Evolutionary conservation across 2,329 filamentous ascomycete genomes (phyloP).

Genomic region (Stemphylium lycopersici): DNA sequence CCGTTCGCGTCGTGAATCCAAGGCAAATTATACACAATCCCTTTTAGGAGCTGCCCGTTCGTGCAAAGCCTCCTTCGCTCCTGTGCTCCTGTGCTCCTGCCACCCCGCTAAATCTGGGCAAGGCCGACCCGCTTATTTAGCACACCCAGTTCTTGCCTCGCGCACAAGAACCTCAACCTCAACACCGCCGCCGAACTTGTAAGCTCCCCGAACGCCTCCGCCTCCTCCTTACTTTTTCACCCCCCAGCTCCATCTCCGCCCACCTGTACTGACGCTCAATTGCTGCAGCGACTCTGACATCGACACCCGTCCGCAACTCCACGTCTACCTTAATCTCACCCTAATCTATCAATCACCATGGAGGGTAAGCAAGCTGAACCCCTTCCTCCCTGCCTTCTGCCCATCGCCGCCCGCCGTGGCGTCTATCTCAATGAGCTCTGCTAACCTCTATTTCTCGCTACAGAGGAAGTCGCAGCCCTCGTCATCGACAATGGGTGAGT

Average conservation of each 20-base stretch:
- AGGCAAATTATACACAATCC: conserved; percentile 12
- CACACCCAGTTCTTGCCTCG: conserved; percentile 49
- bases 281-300: conserved; percentile 37
- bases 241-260: conserved; percentile 26
- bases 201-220: conserved; percentile 37
- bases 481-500: conserved; percentile 99
- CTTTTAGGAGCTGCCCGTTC: conserved; percentile 22
- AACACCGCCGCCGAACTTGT: conserved; percentile 41
- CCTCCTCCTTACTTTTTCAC: conserved; percentile 36
- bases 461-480: conserved; percentile 99
- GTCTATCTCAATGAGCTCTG: conserved; percentile 41
- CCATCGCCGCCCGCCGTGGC: conserved; percentile 26
- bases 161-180: conserved; percentile 47
- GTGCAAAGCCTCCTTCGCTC: conserved; percentile 33
- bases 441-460: conserved; percentile 48
- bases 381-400: conserved; percentile 20
- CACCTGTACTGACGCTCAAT: conserved; percentile 37
- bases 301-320: conserved; percentile 40
- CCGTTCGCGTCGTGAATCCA: conserved; percentile 1
- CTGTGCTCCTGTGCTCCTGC: conserved; percentile 39
- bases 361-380: conserved; percentile 66
- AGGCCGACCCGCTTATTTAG: conserved; percentile 52
- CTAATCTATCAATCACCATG: conserved; percentile 63
- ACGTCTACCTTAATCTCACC: conserved; percentile 45
- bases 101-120: conserved; percentile 48